These are phyloP conservation scores for Syzygium malaccense DNA, from an alignment of 441 rosid species.

Conservation along the genomic window DNA sequence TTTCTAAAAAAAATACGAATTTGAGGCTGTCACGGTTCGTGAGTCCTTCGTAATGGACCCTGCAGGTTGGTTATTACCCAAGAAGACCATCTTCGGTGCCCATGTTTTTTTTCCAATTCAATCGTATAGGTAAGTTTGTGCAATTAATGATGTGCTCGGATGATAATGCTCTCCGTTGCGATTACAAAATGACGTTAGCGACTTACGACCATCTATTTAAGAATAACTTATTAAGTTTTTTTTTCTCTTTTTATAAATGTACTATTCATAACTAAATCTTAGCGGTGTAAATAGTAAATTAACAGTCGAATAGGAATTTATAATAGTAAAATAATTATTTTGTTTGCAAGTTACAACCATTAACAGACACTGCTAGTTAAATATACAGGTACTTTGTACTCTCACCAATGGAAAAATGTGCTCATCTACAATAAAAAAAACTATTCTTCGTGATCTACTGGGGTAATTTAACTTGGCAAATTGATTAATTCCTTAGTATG, in stretches of 20 bases:
- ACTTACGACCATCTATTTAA: neutral
- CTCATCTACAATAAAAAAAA: neutral
- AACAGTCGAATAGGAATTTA: neutral
- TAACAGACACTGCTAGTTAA: neutral
- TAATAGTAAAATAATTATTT: neutral
- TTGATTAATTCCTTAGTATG: neutral
- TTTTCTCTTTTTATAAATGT: neutral
- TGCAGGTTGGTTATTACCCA: neutral
- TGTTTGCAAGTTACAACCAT: neutral
- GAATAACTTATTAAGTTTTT: neutral
- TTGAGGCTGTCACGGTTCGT: neutral
- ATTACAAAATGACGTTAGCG: neutral
- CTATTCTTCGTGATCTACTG: neutral
- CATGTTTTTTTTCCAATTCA: no score
- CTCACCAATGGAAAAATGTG: neutral
- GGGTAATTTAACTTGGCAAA: neutral
- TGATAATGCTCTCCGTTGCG: neutral
- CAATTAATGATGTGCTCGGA: neutral
- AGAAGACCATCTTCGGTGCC: neutral
- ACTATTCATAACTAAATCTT: neutral
- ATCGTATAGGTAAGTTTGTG: neutral
- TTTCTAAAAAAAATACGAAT: neutral
- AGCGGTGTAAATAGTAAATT: neutral
- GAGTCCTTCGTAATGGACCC: neutral
- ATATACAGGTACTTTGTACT: neutral